Percentiles rank a stretch among this genome's conserved stretches.
Evolutionary conservation across 1,139 yeast species (phyloP).

Genomic region (Hanseniaspora sp.): DNA sequence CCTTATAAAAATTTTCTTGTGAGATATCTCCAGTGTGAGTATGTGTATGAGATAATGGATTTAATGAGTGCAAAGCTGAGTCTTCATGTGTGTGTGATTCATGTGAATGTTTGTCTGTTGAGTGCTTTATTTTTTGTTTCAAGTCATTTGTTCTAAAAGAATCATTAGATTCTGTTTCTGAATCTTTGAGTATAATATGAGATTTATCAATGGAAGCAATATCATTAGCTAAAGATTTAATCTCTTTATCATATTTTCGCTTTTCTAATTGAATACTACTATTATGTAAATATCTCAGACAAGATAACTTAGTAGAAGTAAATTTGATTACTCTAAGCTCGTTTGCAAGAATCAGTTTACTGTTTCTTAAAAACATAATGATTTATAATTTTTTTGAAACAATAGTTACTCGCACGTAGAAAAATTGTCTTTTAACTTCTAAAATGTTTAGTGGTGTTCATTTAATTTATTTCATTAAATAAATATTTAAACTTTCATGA

Average conservation of each 20-base stretch:
- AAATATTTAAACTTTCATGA: too few relatives aligned
- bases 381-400: too few relatives aligned
- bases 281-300: neutral
- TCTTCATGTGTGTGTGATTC: conserved; percentile 12
- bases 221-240: conserved; percentile 7
- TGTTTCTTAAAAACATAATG: neutral
- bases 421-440: too few relatives aligned
- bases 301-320: neutral
- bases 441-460: too few relatives aligned
- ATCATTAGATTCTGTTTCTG: conserved; percentile 34
- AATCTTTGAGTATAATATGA: conserved; percentile 33
- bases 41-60: conserved; percentile 26
- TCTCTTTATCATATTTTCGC: neutral
- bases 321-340: neutral
- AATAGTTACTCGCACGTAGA: too few relatives aligned
- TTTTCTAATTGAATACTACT: neutral
- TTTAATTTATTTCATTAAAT: too few relatives aligned
- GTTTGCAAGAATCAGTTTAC: neutral
- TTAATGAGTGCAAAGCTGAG: conserved; percentile 14
- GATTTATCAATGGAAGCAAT: conserved; percentile 21
- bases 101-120: too few relatives aligned
- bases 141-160: conserved; percentile 22
- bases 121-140: neutral
- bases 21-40: conserved; percentile 30
- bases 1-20: conserved; percentile 31